Evolutionary conservation across 805 yeast species (phyloP).

Genomic region (Wickerhamiella dianesei): DNA sequence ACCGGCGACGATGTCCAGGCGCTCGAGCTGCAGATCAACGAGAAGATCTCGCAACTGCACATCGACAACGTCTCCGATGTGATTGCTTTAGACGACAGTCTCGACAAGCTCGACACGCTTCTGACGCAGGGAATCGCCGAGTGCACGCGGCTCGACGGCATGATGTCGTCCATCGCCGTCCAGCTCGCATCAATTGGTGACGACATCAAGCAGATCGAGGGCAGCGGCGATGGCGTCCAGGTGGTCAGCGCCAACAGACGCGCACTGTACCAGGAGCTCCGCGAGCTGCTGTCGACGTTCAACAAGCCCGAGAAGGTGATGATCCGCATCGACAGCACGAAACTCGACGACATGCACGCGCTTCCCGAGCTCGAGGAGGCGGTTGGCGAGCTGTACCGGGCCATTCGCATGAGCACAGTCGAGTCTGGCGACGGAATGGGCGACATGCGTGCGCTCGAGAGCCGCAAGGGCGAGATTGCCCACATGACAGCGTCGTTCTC

Average conservation of each 20-base stretch:
- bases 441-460: slow-evolving; percentile 54
- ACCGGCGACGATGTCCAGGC: slow-evolving; percentile 43
- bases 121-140: slow-evolving; percentile 35
- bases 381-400: slow-evolving; percentile 44
- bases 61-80: slow-evolving; percentile 46
- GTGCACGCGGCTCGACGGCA: slow-evolving; percentile 43
- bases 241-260: slow-evolving; percentile 73
- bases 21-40: slow-evolving; percentile 42
- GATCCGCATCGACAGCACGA: slow-evolving; percentile 32
- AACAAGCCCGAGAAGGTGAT: slow-evolving; percentile 47
- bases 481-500: slow-evolving; percentile 39
- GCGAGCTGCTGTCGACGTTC: slow-evolving; percentile 55
- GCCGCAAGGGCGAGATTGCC: slow-evolving; percentile 50
- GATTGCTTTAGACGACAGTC: slow-evolving; percentile 35
- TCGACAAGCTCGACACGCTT: slow-evolving; percentile 31
- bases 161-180: slow-evolving; percentile 42
- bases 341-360: slow-evolving; percentile 36
- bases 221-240: slow-evolving; percentile 68
- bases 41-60: slow-evolving; percentile 49
- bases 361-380: slow-evolving; percentile 39
- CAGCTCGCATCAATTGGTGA: slow-evolving; percentile 51
- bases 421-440: slow-evolving; percentile 28
- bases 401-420: slow-evolving; percentile 41
- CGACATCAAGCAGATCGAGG: slow-evolving; percentile 58
- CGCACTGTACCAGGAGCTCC: slow-evolving; percentile 54